Percentiles rank a stretch among this genome's conserved stretches.
Conservation (phyloP, 345 rosid species). For the Corchorus capsularis region DNA sequence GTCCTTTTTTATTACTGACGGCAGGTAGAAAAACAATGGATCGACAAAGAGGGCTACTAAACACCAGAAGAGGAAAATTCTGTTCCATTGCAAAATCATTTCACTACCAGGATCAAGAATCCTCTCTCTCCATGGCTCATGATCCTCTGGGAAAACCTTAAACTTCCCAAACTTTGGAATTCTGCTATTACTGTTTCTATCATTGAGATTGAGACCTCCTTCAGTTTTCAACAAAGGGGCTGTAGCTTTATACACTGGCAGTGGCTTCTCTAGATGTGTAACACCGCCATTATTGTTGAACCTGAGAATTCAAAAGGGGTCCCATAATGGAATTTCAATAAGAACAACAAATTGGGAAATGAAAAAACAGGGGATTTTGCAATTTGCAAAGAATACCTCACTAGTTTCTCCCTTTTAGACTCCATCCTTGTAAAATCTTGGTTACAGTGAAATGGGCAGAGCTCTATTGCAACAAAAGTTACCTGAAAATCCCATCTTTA, state of each 20-base stretch:
- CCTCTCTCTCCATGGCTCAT: constrained; percentile 54
- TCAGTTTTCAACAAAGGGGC: constrained; percentile 41
- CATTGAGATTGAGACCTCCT: constrained; percentile 15
- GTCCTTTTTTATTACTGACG: constrained; percentile 48
- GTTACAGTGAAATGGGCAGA: constrained; percentile 7
- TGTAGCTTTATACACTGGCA: constrained; percentile 49
- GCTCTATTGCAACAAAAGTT: neutral
- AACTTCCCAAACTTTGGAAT: constrained; percentile 48
- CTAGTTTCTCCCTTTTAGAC: constrained; percentile 37
- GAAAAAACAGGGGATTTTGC: constrained; percentile 6
- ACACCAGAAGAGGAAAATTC: constrained; percentile 75
- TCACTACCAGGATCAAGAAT: constrained; percentile 45
- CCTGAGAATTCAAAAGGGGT: constrained; percentile 30
- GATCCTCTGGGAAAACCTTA: constrained; percentile 61
- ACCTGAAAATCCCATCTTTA: constrained; percentile 6
- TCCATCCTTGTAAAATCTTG: constrained; percentile 5
- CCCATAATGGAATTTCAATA: constrained; percentile 6
- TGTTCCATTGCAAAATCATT: constrained; percentile 62
- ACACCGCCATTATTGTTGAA: constrained; percentile 45
- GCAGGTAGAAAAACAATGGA: constrained; percentile 81
- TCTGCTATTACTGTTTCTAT: constrained; percentile 24
- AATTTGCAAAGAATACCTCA: constrained; percentile 40
- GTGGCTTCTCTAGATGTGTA: constrained; percentile 37
- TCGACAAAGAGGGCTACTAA: constrained; percentile 79
- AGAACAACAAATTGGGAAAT: neutral